Evolutionary conservation across 1,284 basidiomycete species (phyloP), one percentile per base, ranked within the genome.

Genomic region (Cutaneotrichosporon sp.): DNA sequence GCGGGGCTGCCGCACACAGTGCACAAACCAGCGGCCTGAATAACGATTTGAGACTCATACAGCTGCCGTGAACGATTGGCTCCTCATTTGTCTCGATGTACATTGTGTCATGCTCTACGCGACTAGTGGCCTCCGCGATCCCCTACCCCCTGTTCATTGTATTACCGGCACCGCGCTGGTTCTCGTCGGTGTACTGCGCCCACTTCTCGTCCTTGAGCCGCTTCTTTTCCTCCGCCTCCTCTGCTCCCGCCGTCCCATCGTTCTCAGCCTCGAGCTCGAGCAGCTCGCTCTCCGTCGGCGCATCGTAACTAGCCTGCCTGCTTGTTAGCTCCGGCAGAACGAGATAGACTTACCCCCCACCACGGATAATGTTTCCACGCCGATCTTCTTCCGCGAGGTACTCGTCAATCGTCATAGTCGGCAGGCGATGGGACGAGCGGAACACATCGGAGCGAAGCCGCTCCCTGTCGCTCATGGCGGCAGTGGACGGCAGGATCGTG

Each of bases 331-430:
- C n/a, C n/a, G n/a, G n/a, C n/a, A n/a, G n/a, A n/a, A n/a, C n/a
- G n/a, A n/a, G n/a, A n/a, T n/a, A n/a, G n/a, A 73, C 86, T 72
- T 67, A 90, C 88, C 90, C 90, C 75, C 89, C 88, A 27, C 87
- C 87, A 3, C 83, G 80, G 56, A 97, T 84, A 64, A 97, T 85
- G 52, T 91, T 93, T 0, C 93, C 92, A 46, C 88, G 78, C 55
- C 84, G 77, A 49, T 80, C 76, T 70, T 98, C 94, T 55, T 92
- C 85, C 61, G 87, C 84, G 20, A 98, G 80, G 68, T 94, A 97
- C 72, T 98, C 89, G 67, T 98, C 94, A 61, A 98, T 84, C 1
- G 87, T 83, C 96, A 99, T 97, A 0, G 90, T 94, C 3, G 94
- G 94, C 26, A 98, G 77, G 20, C 87, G 82, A 70, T 97, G 84